Percentiles rank a stretch among this genome's conserved stretches.
Conservation (phyloP, 352 stramenopile genomes). For the Phytophthora pisi region DNA sequence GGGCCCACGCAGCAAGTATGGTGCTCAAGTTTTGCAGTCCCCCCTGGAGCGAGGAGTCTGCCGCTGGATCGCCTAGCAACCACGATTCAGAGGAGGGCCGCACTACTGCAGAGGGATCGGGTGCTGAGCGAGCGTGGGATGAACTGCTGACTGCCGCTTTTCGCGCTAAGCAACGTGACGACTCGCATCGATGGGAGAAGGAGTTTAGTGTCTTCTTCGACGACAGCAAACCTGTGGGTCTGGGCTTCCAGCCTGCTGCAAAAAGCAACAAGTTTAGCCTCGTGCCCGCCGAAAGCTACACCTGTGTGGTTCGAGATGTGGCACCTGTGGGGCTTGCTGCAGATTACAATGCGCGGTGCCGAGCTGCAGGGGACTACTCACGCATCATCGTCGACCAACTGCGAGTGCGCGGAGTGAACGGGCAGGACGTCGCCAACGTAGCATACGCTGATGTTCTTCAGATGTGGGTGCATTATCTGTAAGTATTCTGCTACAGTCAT, state of each 20-base stretch:
- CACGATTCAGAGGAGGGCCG: constrained; percentile 31
- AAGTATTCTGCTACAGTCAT: not conserved
- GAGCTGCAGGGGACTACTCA: constrained; percentile 48
- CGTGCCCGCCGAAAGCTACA: constrained; percentile 32
- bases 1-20: constrained; percentile 25
- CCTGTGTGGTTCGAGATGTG: constrained; percentile 53
- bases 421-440: constrained; percentile 39
- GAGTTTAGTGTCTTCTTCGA: constrained; percentile 72
- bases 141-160: constrained; percentile 32
- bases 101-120: constrained; percentile 3
- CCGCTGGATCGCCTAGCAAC: constrained; percentile 1
- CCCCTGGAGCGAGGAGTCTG: constrained; percentile 31
- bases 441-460: constrained; percentile 57
- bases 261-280: constrained; percentile 19
- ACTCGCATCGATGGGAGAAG: constrained; percentile 45
- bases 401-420: constrained; percentile 57
- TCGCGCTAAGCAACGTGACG: constrained; percentile 21
- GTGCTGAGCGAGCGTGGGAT: constrained; percentile 30
- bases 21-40: constrained; percentile 60
- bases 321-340: constrained; percentile 41
- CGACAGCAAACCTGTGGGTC: constrained; percentile 47
- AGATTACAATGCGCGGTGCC: constrained; percentile 63
- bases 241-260: constrained; percentile 45
- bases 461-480: constrained; percentile 25
- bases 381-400: constrained; percentile 46